A percentile compares a stretch with the other conserved stretches of the same genome.
phyloP scores from a whole-genome alignment of 345 rosid species.

The Combretum micranthum region DNA sequence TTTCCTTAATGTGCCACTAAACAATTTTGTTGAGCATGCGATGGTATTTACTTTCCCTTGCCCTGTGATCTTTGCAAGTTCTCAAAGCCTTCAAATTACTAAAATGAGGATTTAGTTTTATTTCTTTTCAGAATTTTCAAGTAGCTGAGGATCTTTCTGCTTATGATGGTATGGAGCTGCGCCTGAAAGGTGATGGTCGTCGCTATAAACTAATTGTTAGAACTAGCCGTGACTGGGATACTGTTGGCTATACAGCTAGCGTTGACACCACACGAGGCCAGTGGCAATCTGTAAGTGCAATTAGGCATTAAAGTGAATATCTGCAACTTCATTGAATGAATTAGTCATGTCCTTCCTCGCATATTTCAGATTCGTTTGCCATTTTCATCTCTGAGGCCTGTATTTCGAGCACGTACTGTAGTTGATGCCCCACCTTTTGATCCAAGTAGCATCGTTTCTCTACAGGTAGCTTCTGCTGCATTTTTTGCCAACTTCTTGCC shows the following conservation, averaged over 20 bases:
- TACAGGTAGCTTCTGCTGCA: slow-evolving; percentile 46
- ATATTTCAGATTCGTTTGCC: slow-evolving; percentile 52
- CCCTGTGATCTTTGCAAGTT: no score
- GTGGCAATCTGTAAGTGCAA: slow-evolving; percentile 82
- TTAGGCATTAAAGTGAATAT: background rate
- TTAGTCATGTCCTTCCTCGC: background rate
- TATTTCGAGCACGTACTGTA: slow-evolving; percentile 71
- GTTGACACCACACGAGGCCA: slow-evolving; percentile 69
- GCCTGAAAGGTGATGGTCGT: slow-evolving; percentile 77
- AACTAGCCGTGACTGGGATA: slow-evolving; percentile 80
- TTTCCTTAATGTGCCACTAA: no score
- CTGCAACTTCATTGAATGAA: slow-evolving; percentile 1
- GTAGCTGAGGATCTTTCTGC: slow-evolving; percentile 75
- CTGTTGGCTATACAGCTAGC: slow-evolving; percentile 75
- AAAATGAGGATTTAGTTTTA: slow-evolving; percentile 1
- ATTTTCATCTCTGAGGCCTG: slow-evolving; percentile 79
- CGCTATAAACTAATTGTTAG: slow-evolving; percentile 80
- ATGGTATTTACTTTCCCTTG: no score
- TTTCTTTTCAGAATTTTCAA: slow-evolving; percentile 59
- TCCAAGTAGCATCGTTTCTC: slow-evolving; percentile 57
- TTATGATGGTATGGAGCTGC: slow-evolving; percentile 81
- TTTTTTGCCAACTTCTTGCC: background rate
- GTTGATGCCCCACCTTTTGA: slow-evolving; percentile 75
- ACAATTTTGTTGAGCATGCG: no score
- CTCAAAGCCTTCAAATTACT: no score